Base-by-base conservation (phyloP, 768 basidiomycete genomes). In the Leccinum aurantiacum region DNA sequence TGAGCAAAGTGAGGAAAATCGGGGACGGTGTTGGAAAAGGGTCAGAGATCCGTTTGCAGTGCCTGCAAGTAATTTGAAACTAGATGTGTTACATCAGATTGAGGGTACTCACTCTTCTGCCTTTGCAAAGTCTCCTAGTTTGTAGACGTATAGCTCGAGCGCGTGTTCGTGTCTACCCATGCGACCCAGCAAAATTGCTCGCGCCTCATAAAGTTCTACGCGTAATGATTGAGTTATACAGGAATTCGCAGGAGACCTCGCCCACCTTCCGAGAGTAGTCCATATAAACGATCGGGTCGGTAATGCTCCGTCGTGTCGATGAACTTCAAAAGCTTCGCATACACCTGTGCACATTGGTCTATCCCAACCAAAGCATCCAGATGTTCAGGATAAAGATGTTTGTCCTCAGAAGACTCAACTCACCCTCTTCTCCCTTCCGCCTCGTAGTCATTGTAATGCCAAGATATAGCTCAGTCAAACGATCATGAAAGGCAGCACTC, bases 61-160 rank as follows among this genome's bases (percentile, higher is more conserved):
- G 95, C 65, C 95, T 98, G 69, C 29, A 19, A 50, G n/a, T 37
- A 17, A 24, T 4, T 5, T 14, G 27, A 49, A 25, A 17, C 24
- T 51, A 57, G 64, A 58, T 8, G 29, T 19, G 9, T 7, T 37
- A 27, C 14, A 22, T 31, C 17, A 5, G 25, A 9, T 35, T 14
- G n/a, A 22, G 22, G 22, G 6, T 19, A 71, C 88, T 63, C 67
- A 95, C 93, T 90, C 86, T 78, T 98, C 97, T 0, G 97, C 97
- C 62, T 93, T 93, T 27, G 75, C 61, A 71, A 89, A 93, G 68
- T 95, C 90, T 41, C 87, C 82, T 33, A 98, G 79, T 37, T 87
- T 85, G 69, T 98, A 90, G 6, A 95, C 94, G 71, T 98, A 99
- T 14, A 96, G 82, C 69, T 95, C 93, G n/a, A 98, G 82, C 1